Evolutionary conservation across 306 rosid species (phyloP).

Genomic region (Phaseolus lunatus): DNA sequence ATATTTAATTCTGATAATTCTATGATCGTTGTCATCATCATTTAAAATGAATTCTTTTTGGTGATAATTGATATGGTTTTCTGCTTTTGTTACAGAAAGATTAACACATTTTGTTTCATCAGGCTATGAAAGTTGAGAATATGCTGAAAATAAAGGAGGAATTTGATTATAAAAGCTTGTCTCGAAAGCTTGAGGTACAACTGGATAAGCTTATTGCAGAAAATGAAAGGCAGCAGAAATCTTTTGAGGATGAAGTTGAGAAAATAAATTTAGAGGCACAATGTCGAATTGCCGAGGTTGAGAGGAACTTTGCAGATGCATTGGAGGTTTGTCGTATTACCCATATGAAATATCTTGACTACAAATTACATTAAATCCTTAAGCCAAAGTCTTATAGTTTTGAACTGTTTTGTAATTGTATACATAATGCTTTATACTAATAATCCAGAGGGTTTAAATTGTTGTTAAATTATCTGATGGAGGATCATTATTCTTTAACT

Average conservation of each 20-base stretch:
- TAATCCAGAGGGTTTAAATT: conserved; percentile 2
- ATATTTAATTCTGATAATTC: neutral
- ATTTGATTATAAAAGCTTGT: conserved; percentile 96
- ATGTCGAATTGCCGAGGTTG: conserved; percentile 78
- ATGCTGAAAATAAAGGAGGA: conserved; percentile 97
- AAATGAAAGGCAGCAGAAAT: conserved; percentile 92
- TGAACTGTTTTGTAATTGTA: conserved; percentile 27
- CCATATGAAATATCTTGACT: conserved; percentile 36
- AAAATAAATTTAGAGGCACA: conserved; percentile 78
- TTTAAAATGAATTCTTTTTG: conserved; percentile 31
- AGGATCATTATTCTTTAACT: neutral
- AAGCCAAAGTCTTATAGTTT: neutral
- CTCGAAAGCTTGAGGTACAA: conserved; percentile 88
- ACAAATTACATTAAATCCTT: neutral
- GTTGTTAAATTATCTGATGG: conserved; percentile 1
- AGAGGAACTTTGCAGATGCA: conserved; percentile 88
- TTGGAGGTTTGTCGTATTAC: conserved; percentile 74
- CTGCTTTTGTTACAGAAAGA: conserved; percentile 19
- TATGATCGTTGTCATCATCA: neutral
- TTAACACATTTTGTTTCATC: conserved; percentile 43
- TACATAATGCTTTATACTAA: conserved; percentile 9
- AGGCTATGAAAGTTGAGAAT: conserved; percentile 99
- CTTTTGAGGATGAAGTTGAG: conserved; percentile 84
- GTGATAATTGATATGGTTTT: conserved; percentile 19
- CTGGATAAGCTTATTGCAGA: conserved; percentile 88